Evolutionary conservation across 1,284 basidiomycete species (phyloP).

Genomic region (Farysia itapuensis): DNA sequence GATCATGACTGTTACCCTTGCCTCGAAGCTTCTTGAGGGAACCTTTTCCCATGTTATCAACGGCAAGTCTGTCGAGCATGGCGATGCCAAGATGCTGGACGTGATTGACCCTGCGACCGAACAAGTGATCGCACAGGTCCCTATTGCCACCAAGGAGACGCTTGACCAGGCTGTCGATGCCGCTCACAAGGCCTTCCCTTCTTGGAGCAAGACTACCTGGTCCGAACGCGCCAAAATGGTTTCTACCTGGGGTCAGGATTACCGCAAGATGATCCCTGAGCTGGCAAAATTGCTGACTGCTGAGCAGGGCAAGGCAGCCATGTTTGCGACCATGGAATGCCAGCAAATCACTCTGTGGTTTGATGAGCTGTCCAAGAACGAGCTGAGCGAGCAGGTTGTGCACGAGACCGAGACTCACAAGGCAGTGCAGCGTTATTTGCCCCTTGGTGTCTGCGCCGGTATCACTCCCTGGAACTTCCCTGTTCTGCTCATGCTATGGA

Average conservation of each 20-base stretch:
- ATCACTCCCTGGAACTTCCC: constrained; percentile 46
- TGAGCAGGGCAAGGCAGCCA: constrained; percentile 29
- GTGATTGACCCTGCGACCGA: constrained; percentile 39
- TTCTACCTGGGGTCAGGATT: constrained; percentile 21
- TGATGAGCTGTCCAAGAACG: constrained; percentile 13
- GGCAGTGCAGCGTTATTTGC: constrained; percentile 14
- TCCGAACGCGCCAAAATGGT: constrained; percentile 24
- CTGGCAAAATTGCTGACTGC: constrained; percentile 27
- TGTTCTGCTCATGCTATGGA: constrained; percentile 30
- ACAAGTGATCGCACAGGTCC: constrained; percentile 24
- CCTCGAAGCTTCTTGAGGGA: constrained; percentile 21
- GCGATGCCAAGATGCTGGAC: constrained; percentile 21
- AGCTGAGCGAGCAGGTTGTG: constrained; percentile 20
- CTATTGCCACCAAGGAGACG: constrained; percentile 17
- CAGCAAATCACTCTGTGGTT: constrained; percentile 23
- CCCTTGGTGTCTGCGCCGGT: constrained; percentile 31
- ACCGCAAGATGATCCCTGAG: constrained; percentile 12
- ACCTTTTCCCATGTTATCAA: constrained; percentile 17
- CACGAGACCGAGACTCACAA: constrained; percentile 13
- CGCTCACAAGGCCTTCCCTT: constrained; percentile 19
- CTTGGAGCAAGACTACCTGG: constrained; percentile 29
- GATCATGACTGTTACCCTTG: constrained; percentile 10
- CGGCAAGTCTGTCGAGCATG: constrained; percentile 17
- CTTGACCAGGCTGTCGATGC: constrained; percentile 31
- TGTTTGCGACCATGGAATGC: constrained; percentile 16